These are phyloP conservation scores for Luvunga scandens DNA, from an alignment of 345 rosid species.

Conservation along the genomic window DNA sequence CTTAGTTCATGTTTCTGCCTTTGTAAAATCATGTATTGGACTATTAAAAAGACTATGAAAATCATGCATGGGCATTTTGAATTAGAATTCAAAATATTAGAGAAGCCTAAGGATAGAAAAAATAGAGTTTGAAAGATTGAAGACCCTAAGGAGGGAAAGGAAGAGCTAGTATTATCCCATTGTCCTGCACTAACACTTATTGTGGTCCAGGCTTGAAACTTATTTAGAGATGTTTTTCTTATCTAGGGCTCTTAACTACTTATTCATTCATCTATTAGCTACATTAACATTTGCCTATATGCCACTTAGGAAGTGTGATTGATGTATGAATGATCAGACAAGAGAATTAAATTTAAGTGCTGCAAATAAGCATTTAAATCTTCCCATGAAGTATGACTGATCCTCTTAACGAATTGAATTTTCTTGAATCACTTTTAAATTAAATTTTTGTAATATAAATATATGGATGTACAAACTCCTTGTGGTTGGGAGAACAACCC, in stretches of 20 bases:
- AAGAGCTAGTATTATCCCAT: neutral
- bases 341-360: neutral
- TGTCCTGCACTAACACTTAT: neutral
- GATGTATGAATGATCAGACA: neutral
- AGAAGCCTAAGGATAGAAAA: neutral
- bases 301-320: neutral
- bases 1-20: neutral
- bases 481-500: neutral
- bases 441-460: neutral
- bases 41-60: neutral
- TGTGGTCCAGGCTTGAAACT: constrained; percentile 1
- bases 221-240: neutral
- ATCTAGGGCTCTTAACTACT: neutral
- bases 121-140: neutral
- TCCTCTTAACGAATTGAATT: neutral
- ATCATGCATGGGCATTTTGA: neutral
- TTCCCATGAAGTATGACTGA: neutral
- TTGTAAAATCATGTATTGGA: neutral
- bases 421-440: neutral
- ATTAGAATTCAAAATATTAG: neutral
- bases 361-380: neutral
- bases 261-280: neutral
- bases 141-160: neutral
- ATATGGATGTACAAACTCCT: neutral
- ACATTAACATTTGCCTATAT: neutral